Percentiles rank a stretch among this genome's conserved stretches.
Conservation (phyloP, 331 rosid species). For the Cydonia oblonga region DNA sequence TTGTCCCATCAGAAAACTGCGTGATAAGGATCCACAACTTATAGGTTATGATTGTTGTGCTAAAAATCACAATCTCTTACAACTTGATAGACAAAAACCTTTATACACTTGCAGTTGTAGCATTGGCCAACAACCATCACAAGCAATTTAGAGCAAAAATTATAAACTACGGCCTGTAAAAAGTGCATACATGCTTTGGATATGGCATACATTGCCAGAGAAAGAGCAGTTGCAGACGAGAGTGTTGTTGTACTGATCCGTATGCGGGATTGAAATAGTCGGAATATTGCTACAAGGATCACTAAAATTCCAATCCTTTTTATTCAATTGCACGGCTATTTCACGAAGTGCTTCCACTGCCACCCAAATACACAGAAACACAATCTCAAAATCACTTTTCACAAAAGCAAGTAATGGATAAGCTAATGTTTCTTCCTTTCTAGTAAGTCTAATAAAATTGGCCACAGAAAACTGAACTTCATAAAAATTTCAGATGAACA, state of each 20-base stretch:
- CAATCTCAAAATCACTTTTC: not conserved
- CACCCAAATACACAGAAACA: not conserved
- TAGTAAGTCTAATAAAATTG: not conserved
- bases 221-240: constrained; percentile 24
- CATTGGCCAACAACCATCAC: not conserved
- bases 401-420: not conserved
- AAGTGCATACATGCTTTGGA: constrained; percentile 10
- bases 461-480: not conserved
- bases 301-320: constrained; percentile 27
- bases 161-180: not conserved
- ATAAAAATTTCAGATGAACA: not conserved
- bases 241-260: constrained; percentile 14
- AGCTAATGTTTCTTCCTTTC: not conserved
- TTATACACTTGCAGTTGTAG: not conserved
- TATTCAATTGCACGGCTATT: constrained; percentile 23
- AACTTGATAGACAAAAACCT: not conserved
- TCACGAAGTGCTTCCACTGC: constrained; percentile 23
- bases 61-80: not conserved
- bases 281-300: constrained; percentile 19
- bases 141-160: not conserved
- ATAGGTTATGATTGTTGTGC: not conserved
- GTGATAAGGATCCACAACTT: not conserved
- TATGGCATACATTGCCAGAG: constrained; percentile 15
- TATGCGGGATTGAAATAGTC: not conserved
- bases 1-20: constrained; percentile 17